These are phyloP conservation scores for Neoascochyta sp. DNA, from an alignment of 2,329 filamentous ascomycete species.

Conservation along the genomic window DNA sequence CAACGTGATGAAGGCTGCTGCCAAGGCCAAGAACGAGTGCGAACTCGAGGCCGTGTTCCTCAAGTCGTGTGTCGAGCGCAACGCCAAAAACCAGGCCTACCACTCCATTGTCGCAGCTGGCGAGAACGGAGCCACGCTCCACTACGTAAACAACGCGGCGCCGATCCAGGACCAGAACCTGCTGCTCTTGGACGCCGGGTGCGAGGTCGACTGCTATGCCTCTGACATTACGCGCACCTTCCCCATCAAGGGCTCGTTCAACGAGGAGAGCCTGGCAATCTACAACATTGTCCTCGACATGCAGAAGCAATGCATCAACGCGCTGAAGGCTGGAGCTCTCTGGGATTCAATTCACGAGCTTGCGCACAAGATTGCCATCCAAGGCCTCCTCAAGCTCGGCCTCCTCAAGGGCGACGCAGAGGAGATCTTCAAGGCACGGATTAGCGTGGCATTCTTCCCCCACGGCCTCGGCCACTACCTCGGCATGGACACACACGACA, in stretches of 20 bases:
- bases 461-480: constrained; percentile 52
- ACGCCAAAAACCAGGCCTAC: constrained; percentile 81
- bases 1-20: constrained; percentile 62
- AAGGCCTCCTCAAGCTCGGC: constrained; percentile 71
- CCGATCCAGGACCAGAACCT: constrained; percentile 62
- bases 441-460: constrained; percentile 50
- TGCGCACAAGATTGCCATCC: constrained; percentile 78
- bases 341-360: constrained; percentile 81
- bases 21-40: constrained; percentile 67
- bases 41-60: constrained; percentile 81
- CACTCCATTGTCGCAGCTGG: constrained; percentile 81
- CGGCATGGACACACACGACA: constrained; percentile 53
- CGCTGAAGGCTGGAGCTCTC: constrained; percentile 67
- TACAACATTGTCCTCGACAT: constrained; percentile 83
- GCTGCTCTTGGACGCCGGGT: constrained; percentile 79
- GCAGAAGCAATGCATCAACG: constrained; percentile 73
- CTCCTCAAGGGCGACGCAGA: constrained; percentile 62
- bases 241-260: constrained; percentile 63
- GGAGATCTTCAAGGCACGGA: constrained; percentile 44
- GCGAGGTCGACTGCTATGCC: constrained; percentile 49
- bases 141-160: constrained; percentile 64
- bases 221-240: constrained; percentile 78
- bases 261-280: constrained; percentile 47
- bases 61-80: constrained; percentile 68
- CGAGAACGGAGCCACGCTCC: constrained; percentile 75